Evolutionary conservation across 169 alveolate species (phyloP).

Genomic region (Plasmodium blacklocki): DNA sequence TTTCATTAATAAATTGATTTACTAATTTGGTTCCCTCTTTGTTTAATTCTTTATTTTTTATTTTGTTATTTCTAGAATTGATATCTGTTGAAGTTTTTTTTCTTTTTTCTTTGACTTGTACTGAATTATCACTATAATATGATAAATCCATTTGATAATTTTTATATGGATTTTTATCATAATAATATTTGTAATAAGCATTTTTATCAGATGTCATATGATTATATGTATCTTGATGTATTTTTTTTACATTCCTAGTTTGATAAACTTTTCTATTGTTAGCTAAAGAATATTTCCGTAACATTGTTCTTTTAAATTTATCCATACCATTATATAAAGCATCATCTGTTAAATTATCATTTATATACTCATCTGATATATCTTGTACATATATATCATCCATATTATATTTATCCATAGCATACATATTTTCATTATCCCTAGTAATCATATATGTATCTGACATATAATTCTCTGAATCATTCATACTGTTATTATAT

Average conservation of each 20-base stretch:
- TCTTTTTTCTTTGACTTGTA: conserved; percentile 6
- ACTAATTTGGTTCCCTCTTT: not conserved
- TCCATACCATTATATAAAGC: not conserved
- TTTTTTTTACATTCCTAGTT: not conserved
- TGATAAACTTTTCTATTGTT: not conserved
- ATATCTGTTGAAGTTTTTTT: not conserved
- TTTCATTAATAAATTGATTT: not conserved
- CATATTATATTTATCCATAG: too few relatives aligned
- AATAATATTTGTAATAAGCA: conserved; percentile 4
- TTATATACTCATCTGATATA: too few relatives aligned
- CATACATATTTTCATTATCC: too few relatives aligned
- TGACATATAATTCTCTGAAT: not conserved
- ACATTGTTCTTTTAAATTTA: not conserved
- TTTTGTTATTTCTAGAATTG: not conserved
- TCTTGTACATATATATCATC: too few relatives aligned
- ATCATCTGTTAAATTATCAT: too few relatives aligned
- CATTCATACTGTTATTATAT: not conserved
- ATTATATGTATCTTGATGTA: not conserved
- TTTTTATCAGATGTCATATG: not conserved
- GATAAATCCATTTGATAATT: conserved; percentile 12
- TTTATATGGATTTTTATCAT: conserved; percentile 19
- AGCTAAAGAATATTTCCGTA: not conserved
- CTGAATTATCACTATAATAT: conserved; percentile 59
- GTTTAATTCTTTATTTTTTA: not conserved
- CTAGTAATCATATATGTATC: too few relatives aligned